Percentiles rank a stretch among this genome's conserved stretches.
These are phyloP conservation scores for Suillus sp. DNA, from an alignment of 768 basidiomycete species.

Conservation along the genomic window DNA sequence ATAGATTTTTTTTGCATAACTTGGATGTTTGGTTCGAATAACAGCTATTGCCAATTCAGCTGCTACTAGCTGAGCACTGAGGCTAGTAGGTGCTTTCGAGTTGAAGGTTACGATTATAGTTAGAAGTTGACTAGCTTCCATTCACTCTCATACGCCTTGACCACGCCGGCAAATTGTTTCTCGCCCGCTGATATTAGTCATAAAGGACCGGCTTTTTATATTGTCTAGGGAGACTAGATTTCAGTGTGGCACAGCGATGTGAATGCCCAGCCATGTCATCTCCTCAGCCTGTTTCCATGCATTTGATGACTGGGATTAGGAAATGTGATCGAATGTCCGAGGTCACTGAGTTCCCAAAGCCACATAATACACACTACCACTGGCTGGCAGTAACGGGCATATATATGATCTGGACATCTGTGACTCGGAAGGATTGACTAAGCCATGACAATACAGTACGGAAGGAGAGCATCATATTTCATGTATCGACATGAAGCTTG, in stretches of 20 bases:
- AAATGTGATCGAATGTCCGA: neutral
- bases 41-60: no score
- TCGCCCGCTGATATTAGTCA: neutral
- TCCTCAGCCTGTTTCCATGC: neutral
- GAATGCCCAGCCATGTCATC: no score
- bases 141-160: no score
- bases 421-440: no score
- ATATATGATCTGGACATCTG: no score
- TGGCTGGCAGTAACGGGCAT: neutral
- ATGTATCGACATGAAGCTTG: conserved; percentile 41
- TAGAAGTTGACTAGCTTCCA: no score
- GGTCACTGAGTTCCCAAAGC: neutral
- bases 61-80: no score
- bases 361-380: neutral
- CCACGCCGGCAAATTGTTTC: neutral
- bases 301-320: neutral
- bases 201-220: neutral
- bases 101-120: no score
- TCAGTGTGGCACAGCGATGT: neutral
- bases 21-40: neutral
- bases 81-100: no score
- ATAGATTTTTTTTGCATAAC: neutral
- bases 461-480: neutral
- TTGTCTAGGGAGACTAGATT: neutral
- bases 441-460: neutral